Evolutionary conservation across 805 yeast genomes (phyloP), one percentile per base, ranked within the genome.

Genomic region (Lachancea quebecensis): DNA sequence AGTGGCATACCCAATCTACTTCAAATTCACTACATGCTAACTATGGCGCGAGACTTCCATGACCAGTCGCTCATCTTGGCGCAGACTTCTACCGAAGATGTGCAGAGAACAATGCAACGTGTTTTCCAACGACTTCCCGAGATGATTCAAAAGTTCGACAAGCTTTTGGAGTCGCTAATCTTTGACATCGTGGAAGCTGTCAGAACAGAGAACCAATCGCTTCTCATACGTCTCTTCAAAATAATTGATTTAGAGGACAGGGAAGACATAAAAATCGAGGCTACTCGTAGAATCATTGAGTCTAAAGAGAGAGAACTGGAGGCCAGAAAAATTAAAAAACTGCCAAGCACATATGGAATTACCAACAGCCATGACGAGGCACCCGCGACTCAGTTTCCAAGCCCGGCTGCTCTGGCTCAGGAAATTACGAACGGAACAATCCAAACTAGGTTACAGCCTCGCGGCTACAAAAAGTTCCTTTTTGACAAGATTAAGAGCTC

Each of bases 181-280:
- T 78, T 76, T 39, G 79, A 78, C 42, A 56, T 88, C 32, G 78
- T 88, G 9, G 97, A 89, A 61, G 74, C 84, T 15, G 72, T 85
- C 4, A 81, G 85, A 44, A 79, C 76, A 15, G 84, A 79, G 0
- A 87, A 90, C 58, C 64, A 67, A 29, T 78, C 82, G 29, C 68
- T 89, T 51, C 79, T 86, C 1, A 80, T 81, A 32, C 78, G 90
- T 43, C 61, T 85, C 39, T 80, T 88, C 35, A 85, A 87, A 52
- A 77, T 93, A 14, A 71, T 93, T 36, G 95, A 89, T 51, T 73
- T 69, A 51, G 99, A 93, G 63, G 86, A 84, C 52, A 70, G 75
- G 27, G 88, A 86, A 57, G 99, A 93, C 57, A 62, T 80, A 49
- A 79, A 81, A 42, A 72, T 70, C 17, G 59, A 57, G 7, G 64